These are phyloP conservation scores for Thelonectria discophora DNA, from an alignment of 2,329 filamentous ascomycete genomes.

Conservation along the genomic window DNA sequence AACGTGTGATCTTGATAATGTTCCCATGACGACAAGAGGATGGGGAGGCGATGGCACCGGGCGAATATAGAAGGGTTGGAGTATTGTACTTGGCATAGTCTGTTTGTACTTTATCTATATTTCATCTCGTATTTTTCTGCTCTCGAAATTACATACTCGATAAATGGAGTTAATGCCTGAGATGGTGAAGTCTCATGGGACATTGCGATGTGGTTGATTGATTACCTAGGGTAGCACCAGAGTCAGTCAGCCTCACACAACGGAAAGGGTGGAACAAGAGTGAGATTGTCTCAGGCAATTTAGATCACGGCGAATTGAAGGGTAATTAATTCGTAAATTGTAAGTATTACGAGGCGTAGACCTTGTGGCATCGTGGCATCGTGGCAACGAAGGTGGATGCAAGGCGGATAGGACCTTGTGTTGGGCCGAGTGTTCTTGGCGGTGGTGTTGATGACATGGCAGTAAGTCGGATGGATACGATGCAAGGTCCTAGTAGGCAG, in stretches of 20 bases:
- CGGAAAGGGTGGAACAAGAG: too few species aligned
- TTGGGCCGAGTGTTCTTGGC: constrained; percentile 42
- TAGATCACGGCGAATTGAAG: constrained; percentile 58
- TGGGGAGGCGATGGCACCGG: neutral
- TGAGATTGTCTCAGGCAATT: constrained; percentile 44
- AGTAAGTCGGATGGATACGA: too few species aligned
- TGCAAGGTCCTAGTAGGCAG: too few species aligned
- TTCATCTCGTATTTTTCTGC: neutral
- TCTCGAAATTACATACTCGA: too few species aligned
- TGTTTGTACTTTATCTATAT: neutral
- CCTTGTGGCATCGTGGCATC: constrained; percentile 55
- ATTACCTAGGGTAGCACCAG: neutral
- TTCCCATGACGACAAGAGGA: constrained; percentile 12
- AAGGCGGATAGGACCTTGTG: constrained; percentile 51
- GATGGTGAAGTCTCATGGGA: too few species aligned
- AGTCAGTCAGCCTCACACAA: too few species aligned
- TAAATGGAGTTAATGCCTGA: too few species aligned
- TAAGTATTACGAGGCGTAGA: too few species aligned
- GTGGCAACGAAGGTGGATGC: constrained; percentile 49
- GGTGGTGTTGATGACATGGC: too few species aligned
- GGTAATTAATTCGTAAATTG: too few species aligned
- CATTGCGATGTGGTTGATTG: neutral
- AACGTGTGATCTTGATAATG: constrained; percentile 23
- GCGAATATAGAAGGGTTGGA: constrained; percentile 1
- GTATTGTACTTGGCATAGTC: neutral